A percentile compares a stretch with the other conserved stretches of the same genome.
These are phyloP conservation scores for Cryptosporidium meleagridis DNA, from an alignment of 169 alveolate species.

Conservation along the genomic window DNA sequence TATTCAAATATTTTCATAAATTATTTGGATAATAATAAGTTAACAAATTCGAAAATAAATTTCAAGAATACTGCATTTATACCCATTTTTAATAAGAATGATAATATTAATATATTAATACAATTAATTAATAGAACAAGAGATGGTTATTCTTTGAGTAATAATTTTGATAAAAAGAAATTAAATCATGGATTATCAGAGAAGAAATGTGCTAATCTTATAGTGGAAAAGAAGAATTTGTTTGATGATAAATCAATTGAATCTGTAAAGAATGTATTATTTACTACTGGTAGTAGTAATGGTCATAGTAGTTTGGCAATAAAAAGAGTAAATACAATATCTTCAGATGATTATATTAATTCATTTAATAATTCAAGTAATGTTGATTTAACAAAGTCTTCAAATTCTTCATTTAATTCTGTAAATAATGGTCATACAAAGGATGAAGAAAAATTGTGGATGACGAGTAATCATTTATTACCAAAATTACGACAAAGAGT, in stretches of 20 bases:
- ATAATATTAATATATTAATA: conserved; percentile 30
- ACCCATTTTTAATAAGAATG: conserved; percentile 40
- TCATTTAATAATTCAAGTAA: neutral
- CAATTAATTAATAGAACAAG: conserved; percentile 29
- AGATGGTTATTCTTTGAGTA: neutral
- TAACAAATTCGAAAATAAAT: neutral
- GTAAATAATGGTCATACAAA: neutral
- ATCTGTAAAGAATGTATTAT: too few relatives aligned
- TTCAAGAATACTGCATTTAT: conserved; percentile 27
- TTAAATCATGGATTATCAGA: too few relatives aligned
- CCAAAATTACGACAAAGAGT: too few relatives aligned
- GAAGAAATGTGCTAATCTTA: too few relatives aligned
- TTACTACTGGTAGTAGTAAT: too few relatives aligned
- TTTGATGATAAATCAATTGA: neutral
- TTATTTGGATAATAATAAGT: neutral
- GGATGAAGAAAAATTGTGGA: neutral
- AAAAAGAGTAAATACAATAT: neutral
- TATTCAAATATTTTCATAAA: neutral
- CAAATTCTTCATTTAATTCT: neutral
- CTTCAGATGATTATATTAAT: neutral
- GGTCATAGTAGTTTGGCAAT: neutral
- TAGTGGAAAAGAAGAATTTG: neutral
- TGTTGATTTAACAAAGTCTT: neutral
- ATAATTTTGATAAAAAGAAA: neutral
- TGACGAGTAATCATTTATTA: too few relatives aligned